Conservation (phyloP, 1,139 yeast genomes). For the Spencermartinsiella ligniputridi region DNA sequence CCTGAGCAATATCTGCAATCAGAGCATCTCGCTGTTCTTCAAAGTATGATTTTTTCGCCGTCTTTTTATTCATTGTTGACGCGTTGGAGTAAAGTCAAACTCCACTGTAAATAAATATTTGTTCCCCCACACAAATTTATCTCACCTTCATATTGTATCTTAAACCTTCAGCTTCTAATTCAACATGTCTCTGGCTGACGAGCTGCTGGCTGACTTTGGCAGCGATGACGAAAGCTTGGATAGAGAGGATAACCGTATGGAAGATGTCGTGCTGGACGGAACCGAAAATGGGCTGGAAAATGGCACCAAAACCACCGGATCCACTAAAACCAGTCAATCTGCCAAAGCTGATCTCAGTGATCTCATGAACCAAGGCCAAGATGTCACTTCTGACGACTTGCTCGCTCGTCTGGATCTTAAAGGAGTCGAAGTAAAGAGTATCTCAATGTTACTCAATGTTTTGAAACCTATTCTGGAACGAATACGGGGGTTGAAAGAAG, state of each 20-base stretch:
- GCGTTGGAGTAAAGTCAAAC: not conserved
- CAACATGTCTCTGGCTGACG: slow-evolving; percentile 35
- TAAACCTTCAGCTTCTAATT: too few relatives aligned
- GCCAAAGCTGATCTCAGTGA: slow-evolving; percentile 8
- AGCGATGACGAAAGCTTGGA: slow-evolving; percentile 25
- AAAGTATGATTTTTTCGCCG: slow-evolving; percentile 29
- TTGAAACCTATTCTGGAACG: slow-evolving; percentile 27
- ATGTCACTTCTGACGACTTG: slow-evolving; percentile 21
- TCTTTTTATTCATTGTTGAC: slow-evolving; percentile 5
- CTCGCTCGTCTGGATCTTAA: slow-evolving; percentile 17
- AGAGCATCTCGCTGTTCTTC: slow-evolving; percentile 43
- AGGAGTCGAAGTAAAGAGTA: slow-evolving; percentile 16
- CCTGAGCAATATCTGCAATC: slow-evolving; percentile 38
- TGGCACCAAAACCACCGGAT: slow-evolving; percentile 8
- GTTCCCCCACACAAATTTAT: too few relatives aligned
- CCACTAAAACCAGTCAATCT: slow-evolving; percentile 9
- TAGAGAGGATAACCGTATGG: slow-evolving; percentile 6
- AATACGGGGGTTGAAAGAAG: slow-evolving; percentile 20
- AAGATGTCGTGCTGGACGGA: slow-evolving; percentile 12
- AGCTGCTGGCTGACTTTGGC: slow-evolving; percentile 36
- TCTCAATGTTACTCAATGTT: slow-evolving; percentile 24
- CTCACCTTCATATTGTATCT: too few relatives aligned
- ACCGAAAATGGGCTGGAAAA: slow-evolving; percentile 12
- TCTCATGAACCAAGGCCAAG: slow-evolving; percentile 13
- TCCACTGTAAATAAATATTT: too few relatives aligned